Evolutionary conservation across 1,284 basidiomycete genomes (phyloP), one percentile per base, ranked within the genome.

Genomic region (Ustilago hordei): DNA sequence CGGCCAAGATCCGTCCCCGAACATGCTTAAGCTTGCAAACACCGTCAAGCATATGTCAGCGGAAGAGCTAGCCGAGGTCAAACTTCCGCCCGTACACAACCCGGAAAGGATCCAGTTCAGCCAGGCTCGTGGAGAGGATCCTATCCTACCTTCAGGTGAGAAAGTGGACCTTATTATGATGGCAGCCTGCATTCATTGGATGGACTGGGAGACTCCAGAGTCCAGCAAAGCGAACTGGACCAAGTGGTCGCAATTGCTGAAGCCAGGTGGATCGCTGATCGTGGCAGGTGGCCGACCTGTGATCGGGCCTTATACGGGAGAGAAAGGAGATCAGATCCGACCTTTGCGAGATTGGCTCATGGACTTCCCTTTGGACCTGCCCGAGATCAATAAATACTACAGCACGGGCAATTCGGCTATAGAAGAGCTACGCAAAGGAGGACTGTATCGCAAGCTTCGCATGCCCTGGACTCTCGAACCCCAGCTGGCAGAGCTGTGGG

Each of bases 141-240:
- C 75, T 2, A 28, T 66, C 11, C 53, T 78, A 19, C 70, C 74
- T n/a, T 39, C 57, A 8, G 75, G 70, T 4, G 67, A 73, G 38
- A 69, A 73, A 39, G 66, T 74, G 55, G 70, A 78, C 36, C 35
- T 74, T 52, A 74, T 78, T 70, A 74, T 72, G 57, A 69, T 78
- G 66, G 75, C 70, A 9, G 63, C 75, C 0, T 73, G 75, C 55
- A 69, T 74, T 35, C 75, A 78, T 39, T 78, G 75, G 70, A 66
- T 78, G 75, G 75, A 78, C 55, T 73, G 69, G 75, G 39, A 59
- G 48, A 70, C 54, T 15, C 57, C 47, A 15, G 60, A 69, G 15
- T 57, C 56, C n/a, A 58, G 34, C 11, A 39, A 7, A 3, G 41
- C 66, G 35, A 69, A 69, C 35, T 78, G 75, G 75, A 60, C 52